Evolutionary conservation across 78 protist genomes (phyloP).

Genomic region (Polysphondylium violaceum): DNA sequence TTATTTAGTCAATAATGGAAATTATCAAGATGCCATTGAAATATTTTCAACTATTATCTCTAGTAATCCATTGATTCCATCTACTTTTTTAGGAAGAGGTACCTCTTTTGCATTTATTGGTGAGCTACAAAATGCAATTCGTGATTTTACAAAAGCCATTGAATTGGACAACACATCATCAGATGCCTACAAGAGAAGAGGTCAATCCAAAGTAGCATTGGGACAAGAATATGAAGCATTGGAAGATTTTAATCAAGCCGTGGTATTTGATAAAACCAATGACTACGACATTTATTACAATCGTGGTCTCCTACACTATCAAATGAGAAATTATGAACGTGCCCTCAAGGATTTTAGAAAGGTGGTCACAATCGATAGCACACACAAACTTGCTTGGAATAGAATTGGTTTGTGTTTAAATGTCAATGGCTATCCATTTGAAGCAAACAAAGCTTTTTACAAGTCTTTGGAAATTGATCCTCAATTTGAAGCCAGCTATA

Average conservation of each 20-base stretch:
- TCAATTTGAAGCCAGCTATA: conserved; percentile 49
- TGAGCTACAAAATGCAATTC: conserved; percentile 29
- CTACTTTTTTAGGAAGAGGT: conserved; percentile 81
- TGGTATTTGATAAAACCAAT: conserved; percentile 15
- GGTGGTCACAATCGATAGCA: conserved; percentile 13
- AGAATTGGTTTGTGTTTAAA: conserved; percentile 75
- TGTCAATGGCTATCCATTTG: conserved; percentile 59
- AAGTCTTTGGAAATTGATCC: conserved; percentile 60
- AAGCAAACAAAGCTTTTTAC: conserved; percentile 27
- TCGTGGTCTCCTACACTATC: conserved; percentile 57
- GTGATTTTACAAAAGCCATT: conserved; percentile 66
- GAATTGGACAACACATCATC: conserved; percentile 51
- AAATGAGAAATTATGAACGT: conserved; percentile 69
- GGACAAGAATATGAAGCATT: conserved; percentile 50
- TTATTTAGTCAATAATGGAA: conserved; percentile 59
- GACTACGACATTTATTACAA: conserved; percentile 66
- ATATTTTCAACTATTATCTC: conserved; percentile 40
- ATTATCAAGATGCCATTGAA: conserved; percentile 49
- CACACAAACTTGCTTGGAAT: conserved; percentile 74
- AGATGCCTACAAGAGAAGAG: conserved; percentile 79
- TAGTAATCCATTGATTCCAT: conserved; percentile 56
- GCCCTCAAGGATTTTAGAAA: conserved; percentile 60
- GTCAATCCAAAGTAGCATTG: conserved; percentile 56
- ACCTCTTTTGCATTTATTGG: conserved; percentile 76
- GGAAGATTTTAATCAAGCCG: conserved; percentile 68